Base-by-base conservation (phyloP, 495 filamentous ascomycete species). In the Hypoxylon crocopeplum region DNA sequence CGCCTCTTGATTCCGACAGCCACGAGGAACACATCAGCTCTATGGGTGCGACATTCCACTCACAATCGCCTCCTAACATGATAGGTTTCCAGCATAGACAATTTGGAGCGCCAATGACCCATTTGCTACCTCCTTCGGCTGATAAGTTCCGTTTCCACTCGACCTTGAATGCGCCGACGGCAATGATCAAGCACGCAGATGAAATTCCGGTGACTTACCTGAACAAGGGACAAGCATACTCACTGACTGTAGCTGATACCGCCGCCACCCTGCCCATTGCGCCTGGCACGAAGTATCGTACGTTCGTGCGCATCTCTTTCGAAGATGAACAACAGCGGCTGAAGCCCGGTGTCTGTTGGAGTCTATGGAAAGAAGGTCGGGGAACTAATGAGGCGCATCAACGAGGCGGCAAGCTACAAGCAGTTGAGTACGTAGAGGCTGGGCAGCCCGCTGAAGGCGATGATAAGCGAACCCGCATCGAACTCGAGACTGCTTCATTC, bases 151-250 rank as follows among this genome's bases (percentile, higher is more conserved):
- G 95, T 17, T 99, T 90, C 72, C 86, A 91, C 67, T 87, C 91
- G 32, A 92, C 91, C 0, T 76, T 99, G 40, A 93, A 96, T 69
- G 94, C 93, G 1, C 91, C 92, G 11, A 97, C 93, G 1, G 93
- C 93, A n/a, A 98, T 97, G 93, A 86, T 96, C 62, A 95, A 88
- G 67, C 82, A 89, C 56, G 68, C 83, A 2, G 86, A 91, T 39
- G 94, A 97, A 67, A 93, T 97, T 34, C 94, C 94, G 0, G 84
- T 98, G 11, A 96, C 92, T 0, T 98, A 98, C 69, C 84, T 98
- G 11, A 98, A 98, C 72, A 98, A 98, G 73, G 93, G 93, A 7
- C 93, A 98, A 74, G 87, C 89, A 16, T 98, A 98, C 71, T 84
- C 85, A 1, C 69, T 98, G 2, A 85, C 86, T 1, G 81, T 98